These are phyloP conservation scores for Schwanniomyces occidentalis DNA, from an alignment of 805 yeast genomes.

Conservation along the genomic window DNA sequence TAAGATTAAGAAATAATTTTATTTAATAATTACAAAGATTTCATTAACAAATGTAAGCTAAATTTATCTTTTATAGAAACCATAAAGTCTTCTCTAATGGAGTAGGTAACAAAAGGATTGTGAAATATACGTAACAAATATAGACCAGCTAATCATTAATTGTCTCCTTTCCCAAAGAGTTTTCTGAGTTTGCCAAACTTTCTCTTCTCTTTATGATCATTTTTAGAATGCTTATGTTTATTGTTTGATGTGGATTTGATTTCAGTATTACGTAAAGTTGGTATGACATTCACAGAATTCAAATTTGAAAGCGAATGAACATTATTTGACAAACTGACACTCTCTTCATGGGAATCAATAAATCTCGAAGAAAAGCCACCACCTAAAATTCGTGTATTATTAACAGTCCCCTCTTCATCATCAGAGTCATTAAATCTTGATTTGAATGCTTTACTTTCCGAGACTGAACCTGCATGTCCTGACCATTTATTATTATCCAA, in stretches of 20 bases:
- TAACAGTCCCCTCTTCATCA: slow-evolving; percentile 43
- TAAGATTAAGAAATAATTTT: too few relatives aligned
- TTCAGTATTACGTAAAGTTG: neutral
- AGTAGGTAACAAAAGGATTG: neutral
- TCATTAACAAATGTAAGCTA: too few relatives aligned
- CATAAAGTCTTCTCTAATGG: too few relatives aligned
- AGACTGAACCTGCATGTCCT: too few relatives aligned
- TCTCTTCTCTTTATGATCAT: slow-evolving; percentile 35
- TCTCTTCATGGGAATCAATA: too few relatives aligned
- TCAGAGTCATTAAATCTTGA: slow-evolving; percentile 68
- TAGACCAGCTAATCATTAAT: slow-evolving; percentile 3
- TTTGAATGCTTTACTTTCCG: slow-evolving; percentile 34
- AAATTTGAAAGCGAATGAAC: too few relatives aligned
- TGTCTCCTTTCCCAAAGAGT: slow-evolving; percentile 32
- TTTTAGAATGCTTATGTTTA: slow-evolving; percentile 1
- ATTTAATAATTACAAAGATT: too few relatives aligned
- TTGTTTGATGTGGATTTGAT: neutral
- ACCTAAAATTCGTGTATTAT: slow-evolving; percentile 13
- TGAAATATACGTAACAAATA: neutral
- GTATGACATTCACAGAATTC: neutral
- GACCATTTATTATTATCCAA: too few relatives aligned
- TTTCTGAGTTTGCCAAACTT: slow-evolving; percentile 39
- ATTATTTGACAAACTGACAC: too few relatives aligned
- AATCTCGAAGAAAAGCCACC: too few relatives aligned
- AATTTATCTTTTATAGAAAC: too few relatives aligned